Evolutionary conservation across 441 rosid species (phyloP), one percentile per base, ranked within the genome.

Genomic region (Erodium moschatum): DNA sequence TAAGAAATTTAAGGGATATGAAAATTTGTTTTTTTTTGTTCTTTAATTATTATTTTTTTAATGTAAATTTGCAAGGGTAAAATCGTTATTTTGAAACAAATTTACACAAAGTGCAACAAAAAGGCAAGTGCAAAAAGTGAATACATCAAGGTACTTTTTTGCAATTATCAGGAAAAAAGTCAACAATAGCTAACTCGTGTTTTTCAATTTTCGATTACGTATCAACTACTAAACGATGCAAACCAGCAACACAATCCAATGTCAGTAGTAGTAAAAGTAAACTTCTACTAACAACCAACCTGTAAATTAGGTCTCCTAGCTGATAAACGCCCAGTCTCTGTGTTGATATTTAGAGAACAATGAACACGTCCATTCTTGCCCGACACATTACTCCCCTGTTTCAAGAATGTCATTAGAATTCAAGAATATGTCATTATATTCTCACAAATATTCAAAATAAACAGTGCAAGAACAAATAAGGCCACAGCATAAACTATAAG

Each of bases 271-370:
- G 21, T 19, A 24, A 61, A 11, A 27, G 35, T 24, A 6, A 24
- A 27, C 24, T 61, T 4, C 11, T 61, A 24, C 12, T 16, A 60
- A 60, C 6, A 60, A 21, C 64, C 20, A 77, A 93, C 97, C 92
- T 93, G 96, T 78, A 93, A 85, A 83, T 89, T 91, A 67, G 97
- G 98, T 77, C 97, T 85, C 82, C 97, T 89, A 48, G 98, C 97
- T 46, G 98, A 90, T 76, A 93, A 81, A 69, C 97, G 91, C 40
- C 98, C 98, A 29, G 98, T 93, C 83, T 91, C 98, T 10, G 97
- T 93, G 79, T 93, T 93, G 81, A 93, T 93, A 77, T 93, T 93
- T 74, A 93, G 76, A 70, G 98, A 93, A 80, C 98, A 91, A 80
- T 93, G 98, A 66, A 93, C 84, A 74, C 93, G 97, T 52, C 91